phyloP scores from a whole-genome alignment of 352 stramenopile species.

The Pythium dissotocum region DNA sequence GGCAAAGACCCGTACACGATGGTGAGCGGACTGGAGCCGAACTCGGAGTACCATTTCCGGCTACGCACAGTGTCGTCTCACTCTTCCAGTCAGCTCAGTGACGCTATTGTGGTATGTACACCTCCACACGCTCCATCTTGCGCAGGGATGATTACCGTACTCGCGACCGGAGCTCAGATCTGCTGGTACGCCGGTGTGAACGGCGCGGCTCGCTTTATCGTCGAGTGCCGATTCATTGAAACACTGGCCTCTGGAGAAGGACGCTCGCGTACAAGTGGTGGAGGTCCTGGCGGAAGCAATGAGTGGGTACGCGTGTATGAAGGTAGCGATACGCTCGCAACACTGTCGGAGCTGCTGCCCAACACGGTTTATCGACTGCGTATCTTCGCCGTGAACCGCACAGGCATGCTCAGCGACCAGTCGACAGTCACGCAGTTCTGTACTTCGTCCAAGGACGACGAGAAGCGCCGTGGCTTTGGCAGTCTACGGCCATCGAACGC shows the following conservation, averaged over 20 bases:
- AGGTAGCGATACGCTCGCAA: constrained; percentile 65
- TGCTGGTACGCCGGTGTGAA: constrained; percentile 82
- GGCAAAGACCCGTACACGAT: constrained; percentile 45
- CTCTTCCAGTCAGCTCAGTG: constrained; percentile 73
- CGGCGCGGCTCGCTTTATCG: constrained; percentile 64
- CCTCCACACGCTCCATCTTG: constrained; percentile 55
- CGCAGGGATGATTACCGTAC: constrained; percentile 54
- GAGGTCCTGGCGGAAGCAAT: constrained; percentile 8
- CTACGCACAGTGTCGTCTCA: constrained; percentile 78
- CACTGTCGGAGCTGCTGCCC: constrained; percentile 60
- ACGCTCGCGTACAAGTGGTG: not conserved
- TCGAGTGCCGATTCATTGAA: constrained; percentile 81
- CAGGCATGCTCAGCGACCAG: constrained; percentile 59
- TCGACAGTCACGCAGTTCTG: constrained; percentile 82
- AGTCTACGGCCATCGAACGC: constrained; percentile 41
- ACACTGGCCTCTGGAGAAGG: constrained; percentile 33
- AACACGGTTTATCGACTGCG: constrained; percentile 86
- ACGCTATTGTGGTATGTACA: constrained; percentile 73
- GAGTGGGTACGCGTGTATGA: constrained; percentile 84
- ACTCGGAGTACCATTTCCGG: constrained; percentile 85
- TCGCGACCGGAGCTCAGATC: constrained; percentile 53
- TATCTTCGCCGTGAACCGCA: constrained; percentile 79
- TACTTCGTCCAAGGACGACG: constrained; percentile 65
- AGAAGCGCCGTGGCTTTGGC: constrained; percentile 32
- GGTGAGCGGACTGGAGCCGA: constrained; percentile 74